Base-by-base conservation (phyloP, 768 basidiomycete genomes). In the Cystofilobasidium capitatum region DNA sequence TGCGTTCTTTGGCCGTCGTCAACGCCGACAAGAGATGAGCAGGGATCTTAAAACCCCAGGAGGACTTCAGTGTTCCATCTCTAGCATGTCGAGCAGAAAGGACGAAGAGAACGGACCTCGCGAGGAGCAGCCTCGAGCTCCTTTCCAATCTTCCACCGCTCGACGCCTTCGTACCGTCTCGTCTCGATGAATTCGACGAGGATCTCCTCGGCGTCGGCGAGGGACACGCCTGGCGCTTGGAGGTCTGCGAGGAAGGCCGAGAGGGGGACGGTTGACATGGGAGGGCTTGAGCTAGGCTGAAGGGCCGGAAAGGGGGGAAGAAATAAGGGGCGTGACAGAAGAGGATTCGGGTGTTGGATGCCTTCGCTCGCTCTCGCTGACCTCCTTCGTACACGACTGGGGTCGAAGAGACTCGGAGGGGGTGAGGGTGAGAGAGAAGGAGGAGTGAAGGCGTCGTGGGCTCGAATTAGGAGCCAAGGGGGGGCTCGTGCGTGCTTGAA, bases 171-270 rank as follows among this genome's bases (percentile, higher is more conserved):
- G 24, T 14, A 8, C 45, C 35, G 33, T 20, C 65, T 45, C n/a
- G 24, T 22, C 3, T 66, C 24, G 36, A 66, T 66, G 42, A 66
- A n/a, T 35, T 66, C 58, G 58, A 66, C 58, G 5, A 66, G 26
- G 0, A 59, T 12, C 5, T 66, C 57, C 35, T 60, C 45, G 22
- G 44, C 65, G 6, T 66, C 65, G 17, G 44, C 44, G 17, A 66
- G n/a, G 14, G 44, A 33, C 14, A 59, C 3, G 31, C 26, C 37
- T 16, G 58, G 58, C 20, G 26, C 22, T 24, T 31, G 3, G 8
- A 66, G 58, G 20, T 66, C 65, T 6, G 8, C 58, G 26, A 66
- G 8, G 24, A 66, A 22, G 3, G 57, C 44, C 0, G 57, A n/a
- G 12, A 36, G 40, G 1, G 65, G 24, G 3, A 49, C 22, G 17